phyloP scores from a whole-genome alignment of 2,329 filamentous ascomycete species.

The Shiraia bambusicola region DNA sequence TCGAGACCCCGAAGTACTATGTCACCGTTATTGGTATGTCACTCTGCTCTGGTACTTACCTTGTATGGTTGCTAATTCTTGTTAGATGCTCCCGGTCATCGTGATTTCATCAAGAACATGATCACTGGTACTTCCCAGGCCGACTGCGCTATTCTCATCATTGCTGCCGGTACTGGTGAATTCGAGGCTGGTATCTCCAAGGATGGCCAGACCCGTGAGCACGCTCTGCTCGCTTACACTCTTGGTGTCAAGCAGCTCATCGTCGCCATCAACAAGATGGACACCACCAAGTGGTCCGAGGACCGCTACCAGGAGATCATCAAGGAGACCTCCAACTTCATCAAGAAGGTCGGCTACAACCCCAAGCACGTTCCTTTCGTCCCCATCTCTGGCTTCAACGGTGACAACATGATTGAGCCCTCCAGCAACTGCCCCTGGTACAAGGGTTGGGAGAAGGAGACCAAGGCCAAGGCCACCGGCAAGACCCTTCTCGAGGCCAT shows the following conservation, averaged over 20 bases:
- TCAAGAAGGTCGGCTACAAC: conserved; percentile 99
- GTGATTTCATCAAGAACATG: conserved; percentile 99
- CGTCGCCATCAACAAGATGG: conserved; percentile 99
- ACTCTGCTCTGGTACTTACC: background rate
- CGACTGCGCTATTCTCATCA: conserved; percentile 99
- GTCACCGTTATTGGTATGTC: conserved; percentile 89
- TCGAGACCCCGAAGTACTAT: conserved; percentile 97
- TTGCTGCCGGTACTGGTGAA: conserved; percentile 99
- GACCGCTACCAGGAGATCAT: conserved; percentile 97
- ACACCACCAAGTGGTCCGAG: conserved; percentile 98
- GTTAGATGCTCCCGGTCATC: conserved; percentile 87
- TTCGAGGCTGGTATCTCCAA: conserved; percentile 99
- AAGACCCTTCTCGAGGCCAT: conserved; percentile 99
- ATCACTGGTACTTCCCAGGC: conserved; percentile 99
- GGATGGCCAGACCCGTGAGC: conserved; percentile 99
- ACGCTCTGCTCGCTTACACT: conserved; percentile 99
- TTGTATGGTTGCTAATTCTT: conserved; percentile 15
- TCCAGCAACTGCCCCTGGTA: conserved; percentile 99
- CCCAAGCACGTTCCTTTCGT: conserved; percentile 98
- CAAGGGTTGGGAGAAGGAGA: conserved; percentile 99
- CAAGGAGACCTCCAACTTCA: conserved; percentile 99
- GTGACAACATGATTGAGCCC: conserved; percentile 96
- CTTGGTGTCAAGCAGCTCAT: conserved; percentile 99
- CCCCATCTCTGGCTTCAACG: conserved; percentile 99
- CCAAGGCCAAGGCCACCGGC: conserved; percentile 82